phyloP scores from a whole-genome alignment of 148 eudicot species.

The Chenopodium formosanum region DNA sequence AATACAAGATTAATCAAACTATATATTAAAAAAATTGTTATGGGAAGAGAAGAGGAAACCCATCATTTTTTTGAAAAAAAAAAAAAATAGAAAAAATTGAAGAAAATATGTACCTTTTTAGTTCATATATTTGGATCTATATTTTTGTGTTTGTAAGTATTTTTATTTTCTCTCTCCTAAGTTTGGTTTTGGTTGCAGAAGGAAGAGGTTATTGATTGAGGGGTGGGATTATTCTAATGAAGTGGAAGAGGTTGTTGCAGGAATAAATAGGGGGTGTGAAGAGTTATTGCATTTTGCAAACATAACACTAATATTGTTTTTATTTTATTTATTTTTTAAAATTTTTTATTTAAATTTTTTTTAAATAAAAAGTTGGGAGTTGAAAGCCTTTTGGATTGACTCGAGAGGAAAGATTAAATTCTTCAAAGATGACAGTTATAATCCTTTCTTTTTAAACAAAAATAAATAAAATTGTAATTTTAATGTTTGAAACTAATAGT shows the following conservation, averaged over 20 bases:
- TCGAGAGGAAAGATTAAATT: conserved; percentile 32
- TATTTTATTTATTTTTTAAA: neutral
- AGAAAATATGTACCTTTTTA: neutral
- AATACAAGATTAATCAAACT: neutral
- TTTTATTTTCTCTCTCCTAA: neutral
- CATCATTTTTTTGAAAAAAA: conserved; percentile 10
- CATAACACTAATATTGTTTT: conserved; percentile 36
- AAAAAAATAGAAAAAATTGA: neutral
- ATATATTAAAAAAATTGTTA: conserved; percentile 1
- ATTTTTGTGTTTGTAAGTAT: neutral
- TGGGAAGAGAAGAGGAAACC: conserved; percentile 25
- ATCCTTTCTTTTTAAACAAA: neutral
- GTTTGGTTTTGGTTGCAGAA: conserved; percentile 33
- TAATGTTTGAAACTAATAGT: neutral
- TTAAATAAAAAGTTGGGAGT: conserved; percentile 17
- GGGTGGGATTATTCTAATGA: conserved; percentile 47
- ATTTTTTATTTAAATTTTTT: neutral
- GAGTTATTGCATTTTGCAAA: conserved; percentile 52
- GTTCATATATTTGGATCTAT: neutral
- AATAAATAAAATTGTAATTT: conserved; percentile 4
- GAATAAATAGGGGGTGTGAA: conserved; percentile 58
- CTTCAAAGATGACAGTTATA: neutral
- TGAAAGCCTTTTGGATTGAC: conserved; percentile 43
- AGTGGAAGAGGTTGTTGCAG: conserved; percentile 51
- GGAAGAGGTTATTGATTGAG: conserved; percentile 30